Conservation (phyloP, 1,139 yeast genomes). For the Yamadazyma friedrichii region DNA sequence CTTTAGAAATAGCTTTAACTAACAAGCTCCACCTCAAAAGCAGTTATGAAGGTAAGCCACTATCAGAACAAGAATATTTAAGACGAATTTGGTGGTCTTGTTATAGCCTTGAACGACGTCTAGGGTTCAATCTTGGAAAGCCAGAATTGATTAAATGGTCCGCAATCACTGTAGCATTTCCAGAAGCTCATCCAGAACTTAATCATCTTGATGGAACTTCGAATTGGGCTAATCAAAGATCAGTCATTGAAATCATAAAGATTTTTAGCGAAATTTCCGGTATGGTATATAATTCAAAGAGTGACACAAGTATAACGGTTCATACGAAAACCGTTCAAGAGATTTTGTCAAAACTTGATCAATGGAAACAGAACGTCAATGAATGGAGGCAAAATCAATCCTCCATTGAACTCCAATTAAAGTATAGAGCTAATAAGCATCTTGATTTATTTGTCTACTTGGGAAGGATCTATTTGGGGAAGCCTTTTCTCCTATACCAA, state of each 20-base stretch:
- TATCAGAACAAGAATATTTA: conserved; percentile 13
- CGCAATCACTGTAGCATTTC: conserved; percentile 16
- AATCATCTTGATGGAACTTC: conserved; percentile 15
- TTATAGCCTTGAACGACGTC: conserved; percentile 18
- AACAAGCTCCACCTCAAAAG: conserved; percentile 14
- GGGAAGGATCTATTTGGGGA: conserved; percentile 19
- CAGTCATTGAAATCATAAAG: conserved; percentile 14
- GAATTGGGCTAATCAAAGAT: conserved; percentile 16
- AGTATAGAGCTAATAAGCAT: conserved; percentile 17
- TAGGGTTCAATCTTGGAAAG: conserved; percentile 18
- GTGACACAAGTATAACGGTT: conserved; percentile 11
- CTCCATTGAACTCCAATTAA: conserved; percentile 15
- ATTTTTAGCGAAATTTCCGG: conserved; percentile 17
- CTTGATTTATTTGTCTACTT: conserved; percentile 17
- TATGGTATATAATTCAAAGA: conserved; percentile 11
- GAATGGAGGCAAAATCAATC: conserved; percentile 14
- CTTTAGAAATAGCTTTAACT: conserved; percentile 18
- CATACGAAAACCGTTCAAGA: conserved; percentile 14
- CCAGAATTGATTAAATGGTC: conserved; percentile 13
- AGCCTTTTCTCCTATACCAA: conserved; percentile 19
- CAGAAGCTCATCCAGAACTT: conserved; percentile 12
- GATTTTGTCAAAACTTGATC: conserved; percentile 11
- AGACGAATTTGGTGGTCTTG: conserved; percentile 21
- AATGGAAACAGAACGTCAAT: conserved; percentile 12
- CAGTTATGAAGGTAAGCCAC: conserved; percentile 3